These are phyloP conservation scores for Colletotrichum sansevieriae DNA, from an alignment of 2,329 filamentous ascomycete species.

Conservation along the genomic window DNA sequence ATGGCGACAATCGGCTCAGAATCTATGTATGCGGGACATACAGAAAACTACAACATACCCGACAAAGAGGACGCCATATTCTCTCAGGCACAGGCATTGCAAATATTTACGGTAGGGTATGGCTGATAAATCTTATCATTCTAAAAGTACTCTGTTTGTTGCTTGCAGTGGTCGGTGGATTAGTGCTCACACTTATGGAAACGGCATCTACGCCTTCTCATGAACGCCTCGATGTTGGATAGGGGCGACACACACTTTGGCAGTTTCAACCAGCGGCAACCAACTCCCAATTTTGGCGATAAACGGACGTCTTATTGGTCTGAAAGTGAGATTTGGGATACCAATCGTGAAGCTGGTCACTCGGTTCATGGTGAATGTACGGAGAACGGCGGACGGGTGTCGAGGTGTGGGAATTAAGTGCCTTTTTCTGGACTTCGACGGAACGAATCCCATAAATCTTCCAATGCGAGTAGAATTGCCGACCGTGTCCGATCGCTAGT, in stretches of 20 bases:
- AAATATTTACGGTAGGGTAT: not conserved
- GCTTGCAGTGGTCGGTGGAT: not conserved
- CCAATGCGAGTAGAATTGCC: too few species aligned
- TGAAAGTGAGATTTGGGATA: constrained; percentile 19
- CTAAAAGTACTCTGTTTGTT: not conserved
- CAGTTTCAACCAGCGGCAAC: not conserved
- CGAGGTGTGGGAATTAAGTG: too few species aligned
- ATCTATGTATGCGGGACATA: too few species aligned
- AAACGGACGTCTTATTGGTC: not conserved
- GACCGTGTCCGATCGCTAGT: too few species aligned
- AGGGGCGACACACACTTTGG: constrained; percentile 15
- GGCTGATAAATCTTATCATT: not conserved
- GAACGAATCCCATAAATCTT: too few species aligned
- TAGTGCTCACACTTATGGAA: not conserved
- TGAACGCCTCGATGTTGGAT: not conserved
- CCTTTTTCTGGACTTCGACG: too few species aligned
- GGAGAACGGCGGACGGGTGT: constrained; percentile 9
- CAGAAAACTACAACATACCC: too few species aligned
- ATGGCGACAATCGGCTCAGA: too few species aligned
- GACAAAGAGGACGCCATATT: not conserved
- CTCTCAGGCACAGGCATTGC: not conserved
- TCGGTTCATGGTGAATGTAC: not conserved
- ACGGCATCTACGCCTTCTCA: not conserved
- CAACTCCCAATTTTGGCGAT: not conserved
- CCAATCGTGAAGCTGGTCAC: not conserved